Percentiles rank a stretch among this genome's conserved stretches.
phyloP scores from a whole-genome alignment of 2,329 filamentous ascomycete genomes.

The Colletotrichum sp. region DNA sequence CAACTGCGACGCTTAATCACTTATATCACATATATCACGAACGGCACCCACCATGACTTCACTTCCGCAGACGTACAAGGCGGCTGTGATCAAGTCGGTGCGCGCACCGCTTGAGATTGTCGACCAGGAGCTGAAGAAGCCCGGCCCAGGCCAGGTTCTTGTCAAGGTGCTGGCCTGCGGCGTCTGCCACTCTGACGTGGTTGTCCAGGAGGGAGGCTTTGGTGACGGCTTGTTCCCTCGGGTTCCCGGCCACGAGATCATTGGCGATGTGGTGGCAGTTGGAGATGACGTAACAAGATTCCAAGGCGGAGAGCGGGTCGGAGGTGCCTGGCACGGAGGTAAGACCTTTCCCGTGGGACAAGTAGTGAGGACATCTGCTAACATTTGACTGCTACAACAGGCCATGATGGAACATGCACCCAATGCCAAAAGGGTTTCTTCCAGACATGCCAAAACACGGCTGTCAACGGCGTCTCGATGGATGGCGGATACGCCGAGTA shows the following conservation, averaged over 20 bases:
- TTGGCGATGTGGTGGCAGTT: slow-evolving; percentile 69
- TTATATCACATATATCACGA: neutral
- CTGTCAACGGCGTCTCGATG: slow-evolving; percentile 68
- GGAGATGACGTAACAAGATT: slow-evolving; percentile 62
- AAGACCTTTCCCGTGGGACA: neutral
- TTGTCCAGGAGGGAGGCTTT: slow-evolving; percentile 51
- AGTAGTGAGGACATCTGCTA: neutral
- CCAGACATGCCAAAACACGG: slow-evolving; percentile 70
- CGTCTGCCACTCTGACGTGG: slow-evolving; percentile 70
- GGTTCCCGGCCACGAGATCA: slow-evolving; percentile 73
- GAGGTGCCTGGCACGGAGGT: slow-evolving; percentile 72
- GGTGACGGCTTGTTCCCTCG: slow-evolving; percentile 61
- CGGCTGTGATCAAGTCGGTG: slow-evolving; percentile 61
- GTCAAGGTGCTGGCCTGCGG: slow-evolving; percentile 76
- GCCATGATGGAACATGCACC: slow-evolving; percentile 66
- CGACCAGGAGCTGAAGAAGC: slow-evolving; percentile 62
- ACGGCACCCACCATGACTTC: slow-evolving; percentile 15
- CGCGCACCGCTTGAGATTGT: slow-evolving; percentile 61
- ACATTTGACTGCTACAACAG: slow-evolving; percentile 32
- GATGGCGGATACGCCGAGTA: slow-evolving; percentile 76
- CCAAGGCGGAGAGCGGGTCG: slow-evolving; percentile 65
- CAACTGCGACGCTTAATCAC: fast-evolving
- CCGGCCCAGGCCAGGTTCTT: slow-evolving; percentile 64
- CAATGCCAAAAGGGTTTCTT: slow-evolving; percentile 67
- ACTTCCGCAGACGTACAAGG: slow-evolving; percentile 71